Base-by-base conservation (phyloP, 805 yeast species). In the Yamadazyma insecticola region DNA sequence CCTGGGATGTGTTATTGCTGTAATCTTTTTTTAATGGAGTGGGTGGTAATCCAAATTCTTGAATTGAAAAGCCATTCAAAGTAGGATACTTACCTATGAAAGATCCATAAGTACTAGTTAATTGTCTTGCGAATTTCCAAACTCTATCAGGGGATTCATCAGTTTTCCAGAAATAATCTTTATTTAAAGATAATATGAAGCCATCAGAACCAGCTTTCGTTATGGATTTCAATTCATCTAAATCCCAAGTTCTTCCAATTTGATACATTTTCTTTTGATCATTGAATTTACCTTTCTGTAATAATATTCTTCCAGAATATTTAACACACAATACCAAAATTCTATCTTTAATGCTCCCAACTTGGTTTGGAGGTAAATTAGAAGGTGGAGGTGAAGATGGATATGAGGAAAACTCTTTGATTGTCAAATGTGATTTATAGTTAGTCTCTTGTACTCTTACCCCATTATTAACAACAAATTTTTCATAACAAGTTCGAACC, bases 241-340 rank as follows among this genome's bases (percentile, higher is more conserved):
- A 60, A 40, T 76, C 78, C 97, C 97, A 89, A 3, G 95, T 82
- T 48, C 96, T 73, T 19, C 97, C 97, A 30, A 89, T 85, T 57
- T 89, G 97, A 46, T 83, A 76, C 1, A 78, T 55, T 1, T 83
- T 80, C 44, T 84, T 83, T 22, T 45, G 50, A 7, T 73, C 63
- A 44, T 82, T 81, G 51, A 76, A 87, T 47, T 94, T 78, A 2
- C 94, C 96, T 56, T 90, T 89, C 52, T 88, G 96, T 9, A 89
- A 46, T 35, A 78, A 68, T 19, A 84, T 79, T 16, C 81, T 60
- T 0, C 90, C 90, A 5, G 79, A 69, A 28, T 72, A 65, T 49
- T 81, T 76, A 2, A 73, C 75, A 22, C 89, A 76, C 13, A 79
- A 54, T 9, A 74, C 72, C 37, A 84, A 56, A 4, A 81, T 60